A percentile compares a stretch with the other conserved stretches of the same genome.
Conservation (phyloP, 257 asterid species). For the Ehretia macrophylla region DNA sequence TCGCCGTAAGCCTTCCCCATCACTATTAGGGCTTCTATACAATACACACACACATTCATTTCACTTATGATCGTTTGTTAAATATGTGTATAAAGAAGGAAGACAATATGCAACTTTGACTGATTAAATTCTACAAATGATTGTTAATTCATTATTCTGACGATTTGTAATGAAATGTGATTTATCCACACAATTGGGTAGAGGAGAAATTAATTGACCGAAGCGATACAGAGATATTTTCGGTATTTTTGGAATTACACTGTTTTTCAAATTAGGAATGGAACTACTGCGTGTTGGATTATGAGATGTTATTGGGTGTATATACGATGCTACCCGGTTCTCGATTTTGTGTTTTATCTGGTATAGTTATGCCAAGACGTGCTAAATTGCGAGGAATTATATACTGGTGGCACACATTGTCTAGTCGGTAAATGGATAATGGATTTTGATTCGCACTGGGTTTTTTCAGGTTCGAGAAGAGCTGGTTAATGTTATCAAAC, state of each 20-base stretch:
- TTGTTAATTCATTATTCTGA: too few species aligned
- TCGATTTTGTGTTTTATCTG: not conserved
- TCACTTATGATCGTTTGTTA: not conserved
- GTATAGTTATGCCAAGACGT: not conserved
- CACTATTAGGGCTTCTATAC: slow-evolving; percentile 7
- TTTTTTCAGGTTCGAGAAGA: slow-evolving; percentile 58
- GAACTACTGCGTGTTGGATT: too few species aligned
- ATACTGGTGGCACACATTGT: slow-evolving; percentile 2
- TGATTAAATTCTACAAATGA: too few species aligned
- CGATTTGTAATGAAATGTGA: too few species aligned
- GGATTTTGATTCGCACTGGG: slow-evolving; percentile 6
- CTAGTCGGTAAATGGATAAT: not conserved
- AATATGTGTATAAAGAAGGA: not conserved
- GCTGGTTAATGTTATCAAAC: slow-evolving; percentile 69
- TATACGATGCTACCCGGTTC: too few species aligned
- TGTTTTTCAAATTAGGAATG: too few species aligned
- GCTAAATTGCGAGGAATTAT: not conserved
- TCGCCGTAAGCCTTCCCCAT: slow-evolving; percentile 38
- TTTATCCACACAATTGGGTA: too few species aligned
- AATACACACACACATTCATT: not conserved
- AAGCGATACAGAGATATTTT: too few species aligned
- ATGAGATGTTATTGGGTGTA: too few species aligned
- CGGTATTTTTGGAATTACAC: too few species aligned
- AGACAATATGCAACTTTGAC: too few species aligned
- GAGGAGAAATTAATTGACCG: too few species aligned